Base-by-base conservation (phyloP, 2,329 filamentous ascomycete species). In the Helotiales sp. region DNA sequence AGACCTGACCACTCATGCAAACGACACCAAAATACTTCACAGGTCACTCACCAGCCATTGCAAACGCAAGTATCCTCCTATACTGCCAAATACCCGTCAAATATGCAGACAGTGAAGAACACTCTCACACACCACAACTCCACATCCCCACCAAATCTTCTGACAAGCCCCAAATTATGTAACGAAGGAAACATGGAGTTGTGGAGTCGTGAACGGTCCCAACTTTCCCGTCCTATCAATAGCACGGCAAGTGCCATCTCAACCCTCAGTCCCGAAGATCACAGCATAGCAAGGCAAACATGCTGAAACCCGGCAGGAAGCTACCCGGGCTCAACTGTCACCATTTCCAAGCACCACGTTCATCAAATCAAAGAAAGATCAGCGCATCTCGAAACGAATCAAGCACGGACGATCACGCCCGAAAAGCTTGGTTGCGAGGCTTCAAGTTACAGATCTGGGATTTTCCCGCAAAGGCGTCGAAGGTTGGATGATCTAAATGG, bases 381-480 rank as follows among this genome's bases (percentile, higher is more conserved):
- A 40, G 20, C 54, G n/a, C 20, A 57, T 24, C 54, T 7, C 54
- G 32, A 57, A 34, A 37, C 30, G 3, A 37, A 57, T 7, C 20
- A 57, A 40, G 54, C 54, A 57, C 54, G 32, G 54, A 57, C 40
- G 54, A 57, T 57, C 54, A 20, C n/a, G 32, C 32, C 20, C 11
- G 26, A 34, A 57, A 57, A 57, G 54, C 54, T 57, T 57, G 32
- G 40, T 45, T 45, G 17, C 40, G 40, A 20, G 40, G 17, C 17
- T 24, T 10, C 54, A 32, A 20, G 54, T 57, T 57, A 57, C 54
- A 57, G 17, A 20, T 40, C 20, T 57, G 32, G 32, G 30, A 20
- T 55, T 55, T 55, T n/a, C 34, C 52, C 52, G 30, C 52, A 22
- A 34, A 55, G 30, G 8, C 20, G 10, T 37, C 32, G 10, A 45